Evolutionary conservation across 2,329 filamentous ascomycete species (phyloP).

Genomic region (Botrytis fragariae): DNA sequence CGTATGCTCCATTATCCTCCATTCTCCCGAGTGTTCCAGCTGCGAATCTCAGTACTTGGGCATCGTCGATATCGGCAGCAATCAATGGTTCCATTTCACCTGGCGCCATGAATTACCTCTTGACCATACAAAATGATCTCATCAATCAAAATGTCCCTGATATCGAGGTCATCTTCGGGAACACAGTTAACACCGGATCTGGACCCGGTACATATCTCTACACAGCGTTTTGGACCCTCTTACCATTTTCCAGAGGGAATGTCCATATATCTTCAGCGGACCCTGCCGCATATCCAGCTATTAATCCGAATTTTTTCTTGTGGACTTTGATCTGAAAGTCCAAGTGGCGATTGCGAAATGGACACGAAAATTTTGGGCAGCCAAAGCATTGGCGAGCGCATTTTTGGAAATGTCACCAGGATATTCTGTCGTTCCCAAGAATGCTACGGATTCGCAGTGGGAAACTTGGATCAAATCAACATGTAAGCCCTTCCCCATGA

Average conservation of each 20-base stretch:
- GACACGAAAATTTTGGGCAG: conserved; percentile 23
- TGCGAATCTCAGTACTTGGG: neutral
- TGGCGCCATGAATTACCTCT: conserved; percentile 42
- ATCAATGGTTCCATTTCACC: conserved; percentile 35
- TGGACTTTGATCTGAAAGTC: conserved; percentile 44
- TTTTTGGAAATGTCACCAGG: conserved; percentile 22
- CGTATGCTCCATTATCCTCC: conserved; percentile 24
- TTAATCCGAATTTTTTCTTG: conserved; percentile 46
- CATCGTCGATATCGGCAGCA: conserved; percentile 23
- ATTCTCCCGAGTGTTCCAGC: conserved; percentile 24
- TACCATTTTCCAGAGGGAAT: conserved; percentile 45
- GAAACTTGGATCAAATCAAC: conserved; percentile 19
- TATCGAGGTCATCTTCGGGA: conserved; percentile 45
- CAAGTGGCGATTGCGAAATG: conserved; percentile 25
- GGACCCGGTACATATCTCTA: conserved; percentile 35
- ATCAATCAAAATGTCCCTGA: conserved; percentile 47
- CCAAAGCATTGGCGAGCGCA: neutral
- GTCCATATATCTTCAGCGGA: conserved; percentile 44
- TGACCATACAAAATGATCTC: conserved; percentile 48
- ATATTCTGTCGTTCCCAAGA: conserved; percentile 9
- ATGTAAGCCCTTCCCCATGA: conserved; percentile 17
- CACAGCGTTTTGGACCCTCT: conserved; percentile 43
- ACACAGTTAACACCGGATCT: conserved; percentile 14
- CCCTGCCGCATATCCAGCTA: conserved; percentile 39
- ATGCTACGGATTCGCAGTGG: conserved; percentile 24